Conservation (phyloP, 345 rosid genomes). For the Eucalyptus pauciflora region DNA sequence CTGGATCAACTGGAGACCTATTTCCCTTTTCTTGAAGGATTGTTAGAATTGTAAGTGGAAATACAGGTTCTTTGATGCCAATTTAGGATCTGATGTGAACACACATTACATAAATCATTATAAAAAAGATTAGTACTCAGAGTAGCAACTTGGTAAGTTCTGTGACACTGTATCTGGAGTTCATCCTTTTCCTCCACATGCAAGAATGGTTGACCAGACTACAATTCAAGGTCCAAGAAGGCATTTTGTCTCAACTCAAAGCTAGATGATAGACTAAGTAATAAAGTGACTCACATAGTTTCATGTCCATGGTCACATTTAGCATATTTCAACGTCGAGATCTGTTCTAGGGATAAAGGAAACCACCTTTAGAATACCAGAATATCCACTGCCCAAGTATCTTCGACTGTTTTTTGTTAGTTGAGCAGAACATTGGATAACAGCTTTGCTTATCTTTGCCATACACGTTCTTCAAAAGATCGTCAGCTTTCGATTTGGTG, state of each 20-base stretch:
- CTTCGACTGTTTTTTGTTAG: background rate
- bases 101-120: background rate
- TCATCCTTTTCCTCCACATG: background rate
- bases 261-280: background rate
- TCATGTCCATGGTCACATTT: background rate
- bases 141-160: background rate
- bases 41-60: slow-evolving; percentile 57
- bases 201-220: background rate
- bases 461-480: background rate
- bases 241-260: background rate
- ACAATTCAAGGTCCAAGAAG: background rate
- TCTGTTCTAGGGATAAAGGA: background rate
- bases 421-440: background rate
- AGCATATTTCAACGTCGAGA: background rate
- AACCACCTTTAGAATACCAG: background rate
- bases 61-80: background rate
- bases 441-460: background rate
- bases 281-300: background rate
- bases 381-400: background rate
- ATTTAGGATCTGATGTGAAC: background rate
- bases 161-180: background rate
- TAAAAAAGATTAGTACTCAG: background rate
- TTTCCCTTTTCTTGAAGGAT: slow-evolving; percentile 64
- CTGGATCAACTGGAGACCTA: slow-evolving; percentile 65
- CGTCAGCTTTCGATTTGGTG: background rate